A percentile compares a stretch with the other conserved stretches of the same genome.
phyloP scores from a whole-genome alignment of 345 rosid species.

The Eucalyptus marginata region DNA sequence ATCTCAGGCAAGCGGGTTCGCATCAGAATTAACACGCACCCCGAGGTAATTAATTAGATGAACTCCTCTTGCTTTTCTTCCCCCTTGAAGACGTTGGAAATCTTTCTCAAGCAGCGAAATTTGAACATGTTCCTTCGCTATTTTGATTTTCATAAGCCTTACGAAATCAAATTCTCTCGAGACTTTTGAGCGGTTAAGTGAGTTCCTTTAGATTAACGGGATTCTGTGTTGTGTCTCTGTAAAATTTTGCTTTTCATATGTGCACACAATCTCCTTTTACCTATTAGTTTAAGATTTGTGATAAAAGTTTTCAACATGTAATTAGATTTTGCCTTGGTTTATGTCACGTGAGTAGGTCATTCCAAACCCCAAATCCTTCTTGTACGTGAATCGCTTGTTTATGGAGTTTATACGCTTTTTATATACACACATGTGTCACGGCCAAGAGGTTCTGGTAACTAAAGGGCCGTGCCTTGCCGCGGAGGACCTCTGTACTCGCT shows the following conservation, averaged over 20 bases:
- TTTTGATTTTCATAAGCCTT: neutral
- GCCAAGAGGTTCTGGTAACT: no score
- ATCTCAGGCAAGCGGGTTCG: neutral
- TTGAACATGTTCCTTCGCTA: neutral
- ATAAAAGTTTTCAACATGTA: neutral
- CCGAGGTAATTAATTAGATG: neutral
- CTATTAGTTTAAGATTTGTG: neutral
- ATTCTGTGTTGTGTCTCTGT: neutral
- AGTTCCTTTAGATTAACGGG: neutral
- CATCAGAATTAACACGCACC: neutral
- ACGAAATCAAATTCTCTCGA: neutral
- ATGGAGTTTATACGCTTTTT: neutral
- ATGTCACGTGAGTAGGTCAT: accelerated
- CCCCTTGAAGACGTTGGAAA: neutral
- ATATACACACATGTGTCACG: no score
- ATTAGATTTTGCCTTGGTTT: neutral
- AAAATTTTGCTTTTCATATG: neutral
- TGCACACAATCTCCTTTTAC: neutral
- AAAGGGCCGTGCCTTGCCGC: no score
- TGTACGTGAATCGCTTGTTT: neutral
- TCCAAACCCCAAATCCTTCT: neutral
- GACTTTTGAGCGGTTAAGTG: neutral
- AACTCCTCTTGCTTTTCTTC: neutral
- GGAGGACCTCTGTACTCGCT: no score
- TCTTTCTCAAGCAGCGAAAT: neutral